phyloP scores from a whole-genome alignment of 805 yeast genomes.

The Kodamaea restingae region DNA sequence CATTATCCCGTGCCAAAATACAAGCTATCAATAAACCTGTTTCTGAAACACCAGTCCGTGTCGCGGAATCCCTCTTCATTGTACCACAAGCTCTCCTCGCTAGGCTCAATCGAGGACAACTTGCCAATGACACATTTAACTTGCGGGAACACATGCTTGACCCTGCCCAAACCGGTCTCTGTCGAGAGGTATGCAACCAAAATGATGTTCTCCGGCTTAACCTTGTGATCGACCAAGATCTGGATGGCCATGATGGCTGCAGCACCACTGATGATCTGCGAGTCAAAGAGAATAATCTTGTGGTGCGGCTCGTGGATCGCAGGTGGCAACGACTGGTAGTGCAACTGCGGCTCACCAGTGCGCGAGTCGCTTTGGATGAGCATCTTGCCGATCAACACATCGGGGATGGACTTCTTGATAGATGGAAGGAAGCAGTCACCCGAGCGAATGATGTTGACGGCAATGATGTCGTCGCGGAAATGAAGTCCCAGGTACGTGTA shows the following conservation, averaged over 20 bases:
- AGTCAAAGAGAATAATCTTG: slow-evolving; percentile 70
- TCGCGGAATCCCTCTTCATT: slow-evolving; percentile 42
- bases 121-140: slow-evolving; percentile 69
- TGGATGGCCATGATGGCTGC: slow-evolving; percentile 93
- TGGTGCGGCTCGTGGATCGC: slow-evolving; percentile 20
- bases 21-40: slow-evolving; percentile 66
- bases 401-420: slow-evolving; percentile 71
- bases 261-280: slow-evolving; percentile 88
- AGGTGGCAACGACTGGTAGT: slow-evolving; percentile 69
- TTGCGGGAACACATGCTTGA: slow-evolving; percentile 67
- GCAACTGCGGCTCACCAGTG: slow-evolving; percentile 94
- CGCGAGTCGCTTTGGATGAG: slow-evolving; percentile 81
- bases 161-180: slow-evolving; percentile 69
- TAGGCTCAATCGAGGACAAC: slow-evolving; percentile 42
- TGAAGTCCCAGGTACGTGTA: slow-evolving; percentile 36
- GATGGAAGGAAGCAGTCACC: slow-evolving; percentile 91
- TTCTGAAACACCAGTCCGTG: slow-evolving; percentile 56
- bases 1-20: slow-evolving; percentile 65
- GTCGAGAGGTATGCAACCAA: slow-evolving; percentile 73
- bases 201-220: slow-evolving; percentile 55
- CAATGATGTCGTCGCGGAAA: slow-evolving; percentile 51
- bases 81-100: slow-evolving; percentile 16
- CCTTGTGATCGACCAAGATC: slow-evolving; percentile 78
- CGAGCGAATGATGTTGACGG: slow-evolving; percentile 78
- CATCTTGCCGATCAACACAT: slow-evolving; percentile 74